phyloP scores from a whole-genome alignment of 2,329 filamentous ascomycete species.

The Penicillium sp. region DNA sequence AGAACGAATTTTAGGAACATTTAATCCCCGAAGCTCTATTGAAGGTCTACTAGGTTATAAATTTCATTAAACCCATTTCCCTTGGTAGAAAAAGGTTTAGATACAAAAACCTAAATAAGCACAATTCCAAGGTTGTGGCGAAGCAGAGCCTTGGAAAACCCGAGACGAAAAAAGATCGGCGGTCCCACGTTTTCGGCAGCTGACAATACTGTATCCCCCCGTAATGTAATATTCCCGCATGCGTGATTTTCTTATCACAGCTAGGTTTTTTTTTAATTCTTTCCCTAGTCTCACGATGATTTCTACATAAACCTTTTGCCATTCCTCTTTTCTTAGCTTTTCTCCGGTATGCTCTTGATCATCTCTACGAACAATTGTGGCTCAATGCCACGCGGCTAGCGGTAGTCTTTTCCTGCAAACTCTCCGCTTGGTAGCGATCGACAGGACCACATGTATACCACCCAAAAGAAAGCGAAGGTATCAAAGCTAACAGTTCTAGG shows the following conservation, averaged over 20 bases:
- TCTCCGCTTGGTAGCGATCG: slow-evolving; percentile 20
- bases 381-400: slow-evolving; percentile 22
- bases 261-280: neutral
- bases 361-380: slow-evolving; percentile 1
- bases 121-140: too few species aligned
- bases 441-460: slow-evolving; percentile 21
- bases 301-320: neutral
- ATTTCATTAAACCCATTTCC: too few species aligned
- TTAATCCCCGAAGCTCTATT: too few species aligned
- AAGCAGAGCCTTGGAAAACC: neutral
- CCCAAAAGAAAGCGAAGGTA: neutral
- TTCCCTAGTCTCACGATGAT: neutral
- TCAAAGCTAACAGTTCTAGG: slow-evolving; percentile 10
- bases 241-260: slow-evolving; percentile 9
- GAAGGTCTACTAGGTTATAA: too few species aligned
- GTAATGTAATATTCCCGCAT: slow-evolving; percentile 11
- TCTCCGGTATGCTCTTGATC: slow-evolving; percentile 5
- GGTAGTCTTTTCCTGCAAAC: slow-evolving; percentile 8
- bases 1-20: neutral
- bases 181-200: slow-evolving; percentile 18
- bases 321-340: neutral
- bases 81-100: too few species aligned
- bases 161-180: slow-evolving; percentile 1
- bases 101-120: too few species aligned
- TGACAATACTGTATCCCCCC: slow-evolving; percentile 9